Evolutionary conservation across 2,329 filamentous ascomycete species (phyloP).

Genomic region (Mycosphaerella sp.): DNA sequence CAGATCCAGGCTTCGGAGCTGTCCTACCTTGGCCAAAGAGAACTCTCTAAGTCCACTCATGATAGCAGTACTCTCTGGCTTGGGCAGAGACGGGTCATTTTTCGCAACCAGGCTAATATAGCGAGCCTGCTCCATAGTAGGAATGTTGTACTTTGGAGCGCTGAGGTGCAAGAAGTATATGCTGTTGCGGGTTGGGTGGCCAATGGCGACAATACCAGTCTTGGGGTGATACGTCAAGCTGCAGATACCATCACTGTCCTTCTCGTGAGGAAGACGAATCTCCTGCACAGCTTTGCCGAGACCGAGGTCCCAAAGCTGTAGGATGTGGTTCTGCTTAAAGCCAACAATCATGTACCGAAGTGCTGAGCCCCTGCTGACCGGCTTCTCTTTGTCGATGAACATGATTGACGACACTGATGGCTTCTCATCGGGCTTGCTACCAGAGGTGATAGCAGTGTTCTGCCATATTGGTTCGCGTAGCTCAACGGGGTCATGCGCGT

Average conservation of each 20-base stretch:
- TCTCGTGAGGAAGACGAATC: conserved; percentile 78
- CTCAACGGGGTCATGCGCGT: conserved; percentile 46
- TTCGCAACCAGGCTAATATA: conserved; percentile 74
- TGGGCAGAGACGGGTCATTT: conserved; percentile 66
- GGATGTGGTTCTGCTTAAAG: conserved; percentile 97
- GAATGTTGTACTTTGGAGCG: conserved; percentile 82
- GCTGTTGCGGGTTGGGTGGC: conserved; percentile 93
- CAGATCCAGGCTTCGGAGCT: conserved; percentile 85
- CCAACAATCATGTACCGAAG: conserved; percentile 94
- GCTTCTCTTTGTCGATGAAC: conserved; percentile 91
- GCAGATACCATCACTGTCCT: conserved; percentile 91
- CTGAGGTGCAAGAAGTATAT: conserved; percentile 96
- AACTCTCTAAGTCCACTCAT: conserved; percentile 96
- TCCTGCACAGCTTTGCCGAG: conserved; percentile 95
- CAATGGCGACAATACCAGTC: conserved; percentile 89
- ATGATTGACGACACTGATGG: conserved; percentile 95
- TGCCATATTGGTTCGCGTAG: conserved; percentile 82
- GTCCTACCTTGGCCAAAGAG: conserved; percentile 78
- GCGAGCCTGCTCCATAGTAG: conserved; percentile 74
- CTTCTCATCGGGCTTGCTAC: conserved; percentile 57
- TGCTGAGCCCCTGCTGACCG: conserved; percentile 83
- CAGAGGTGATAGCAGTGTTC: conserved; percentile 56
- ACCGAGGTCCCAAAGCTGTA: conserved; percentile 96
- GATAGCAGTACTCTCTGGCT: conserved; percentile 90
- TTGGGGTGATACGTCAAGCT: conserved; percentile 90